Percentiles rank a stretch among this genome's conserved stretches.
Conservation (phyloP, 2,329 filamentous ascomycete species). For the Apiospora saccharicola region DNA sequence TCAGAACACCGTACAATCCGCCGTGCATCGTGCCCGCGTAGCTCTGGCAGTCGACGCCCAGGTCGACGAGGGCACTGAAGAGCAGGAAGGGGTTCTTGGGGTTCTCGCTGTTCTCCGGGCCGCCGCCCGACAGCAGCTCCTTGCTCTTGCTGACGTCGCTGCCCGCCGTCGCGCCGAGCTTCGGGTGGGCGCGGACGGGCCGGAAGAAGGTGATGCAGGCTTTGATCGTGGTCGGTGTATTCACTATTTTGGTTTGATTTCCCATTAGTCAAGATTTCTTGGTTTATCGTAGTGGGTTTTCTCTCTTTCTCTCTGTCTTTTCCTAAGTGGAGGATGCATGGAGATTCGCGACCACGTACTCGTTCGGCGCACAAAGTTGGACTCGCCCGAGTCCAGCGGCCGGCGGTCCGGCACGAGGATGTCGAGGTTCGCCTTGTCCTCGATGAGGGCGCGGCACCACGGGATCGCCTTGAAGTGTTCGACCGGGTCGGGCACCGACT, state of each 20-base stretch:
- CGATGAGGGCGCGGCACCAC: constrained; percentile 38
- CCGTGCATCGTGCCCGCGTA: constrained; percentile 40
- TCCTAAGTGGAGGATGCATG: too few relatives aligned
- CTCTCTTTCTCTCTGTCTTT: too few relatives aligned
- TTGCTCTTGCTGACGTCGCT: constrained; percentile 22
- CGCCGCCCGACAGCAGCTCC: constrained; percentile 32
- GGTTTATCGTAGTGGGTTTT: too few relatives aligned
- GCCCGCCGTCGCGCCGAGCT: constrained; percentile 21
- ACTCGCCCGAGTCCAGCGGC: constrained; percentile 36
- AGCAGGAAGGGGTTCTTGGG: constrained; percentile 39
- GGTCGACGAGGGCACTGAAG: constrained; percentile 36
- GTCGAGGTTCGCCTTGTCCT: constrained; percentile 33
- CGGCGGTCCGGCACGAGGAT: constrained; percentile 37
- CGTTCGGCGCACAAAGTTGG: constrained; percentile 37
- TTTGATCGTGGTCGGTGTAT: constrained; percentile 35
- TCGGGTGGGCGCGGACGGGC: neutral
- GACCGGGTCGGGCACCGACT: constrained; percentile 36
- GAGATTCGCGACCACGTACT: constrained; percentile 4
- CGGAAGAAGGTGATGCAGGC: constrained; percentile 37
- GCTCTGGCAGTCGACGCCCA: constrained; percentile 36
- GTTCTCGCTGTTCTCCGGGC: constrained; percentile 32
- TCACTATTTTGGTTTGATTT: constrained; percentile 28
- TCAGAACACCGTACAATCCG: constrained; percentile 38
- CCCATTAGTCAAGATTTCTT: too few relatives aligned
- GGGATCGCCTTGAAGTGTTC: constrained; percentile 40